These are phyloP conservation scores for Trypanosoma cruzi DNA, from an alignment of 208 protist species.

Conservation along the genomic window DNA sequence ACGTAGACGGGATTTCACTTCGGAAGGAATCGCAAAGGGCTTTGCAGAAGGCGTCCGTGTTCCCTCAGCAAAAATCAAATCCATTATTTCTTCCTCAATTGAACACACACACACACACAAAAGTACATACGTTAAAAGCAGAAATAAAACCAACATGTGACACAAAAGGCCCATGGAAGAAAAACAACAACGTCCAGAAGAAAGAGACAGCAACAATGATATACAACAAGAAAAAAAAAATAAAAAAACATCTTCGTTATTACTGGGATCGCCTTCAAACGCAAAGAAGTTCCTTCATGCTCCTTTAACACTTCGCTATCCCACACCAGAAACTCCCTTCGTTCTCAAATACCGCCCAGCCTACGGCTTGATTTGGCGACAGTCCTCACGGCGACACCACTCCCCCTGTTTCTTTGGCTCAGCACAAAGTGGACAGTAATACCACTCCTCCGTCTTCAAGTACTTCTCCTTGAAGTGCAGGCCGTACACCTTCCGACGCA, in stretches of 20 bases:
- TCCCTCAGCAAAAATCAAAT: conserved; percentile 19
- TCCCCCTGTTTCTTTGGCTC: conserved; percentile 92
- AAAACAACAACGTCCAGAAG: neutral
- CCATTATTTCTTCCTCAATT: conserved; percentile 7
- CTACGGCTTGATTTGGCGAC: conserved; percentile 91
- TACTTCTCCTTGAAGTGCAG: conserved; percentile 93
- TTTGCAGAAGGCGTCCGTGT: neutral
- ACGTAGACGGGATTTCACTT: neutral
- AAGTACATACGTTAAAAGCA: neutral
- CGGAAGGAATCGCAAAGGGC: conserved; percentile 11
- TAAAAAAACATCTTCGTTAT: too few relatives aligned
- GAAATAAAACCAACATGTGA: neutral
- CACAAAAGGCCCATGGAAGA: neutral
- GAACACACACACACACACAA: neutral
- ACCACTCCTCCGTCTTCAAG: conserved; percentile 89
- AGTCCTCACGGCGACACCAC: conserved; percentile 91
- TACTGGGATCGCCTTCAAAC: too few relatives aligned
- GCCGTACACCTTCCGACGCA: conserved; percentile 84
- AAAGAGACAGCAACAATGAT: too few relatives aligned
- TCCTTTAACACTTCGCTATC: too few relatives aligned
- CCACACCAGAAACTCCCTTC: too few relatives aligned
- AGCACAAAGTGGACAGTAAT: conserved; percentile 92
- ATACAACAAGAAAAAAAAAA: too few relatives aligned
- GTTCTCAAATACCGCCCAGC: neutral
- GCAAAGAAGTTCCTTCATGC: too few relatives aligned